Conservation (phyloP, 192 early-diverging fungal species). For the Linnemannia hyalina region DNA sequence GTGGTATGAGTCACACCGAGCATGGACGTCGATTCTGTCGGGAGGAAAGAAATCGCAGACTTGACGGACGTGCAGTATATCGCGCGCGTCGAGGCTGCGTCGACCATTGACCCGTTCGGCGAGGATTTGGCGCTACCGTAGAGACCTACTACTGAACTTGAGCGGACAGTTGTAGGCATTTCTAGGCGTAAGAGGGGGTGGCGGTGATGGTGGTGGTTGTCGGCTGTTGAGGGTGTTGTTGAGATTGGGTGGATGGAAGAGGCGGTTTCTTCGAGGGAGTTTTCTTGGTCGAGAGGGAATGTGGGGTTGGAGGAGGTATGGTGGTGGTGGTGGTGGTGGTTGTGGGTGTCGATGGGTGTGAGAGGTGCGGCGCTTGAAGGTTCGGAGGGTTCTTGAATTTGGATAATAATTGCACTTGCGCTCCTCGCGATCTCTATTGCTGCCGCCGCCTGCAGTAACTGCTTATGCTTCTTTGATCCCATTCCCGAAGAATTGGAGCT, state of each 20-base stretch:
- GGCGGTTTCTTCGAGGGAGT: not conserved
- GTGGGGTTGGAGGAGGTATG: not conserved
- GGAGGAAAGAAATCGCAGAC: slow-evolving; percentile 26
- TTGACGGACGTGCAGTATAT: slow-evolving; percentile 27
- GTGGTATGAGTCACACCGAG: not conserved
- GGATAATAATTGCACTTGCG: not conserved
- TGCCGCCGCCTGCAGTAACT: not conserved
- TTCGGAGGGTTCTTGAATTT: not conserved
- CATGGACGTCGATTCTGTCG: slow-evolving; percentile 6
- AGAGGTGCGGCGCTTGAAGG: not conserved
- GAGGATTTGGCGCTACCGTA: slow-evolving; percentile 38
- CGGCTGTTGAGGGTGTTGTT: not conserved
- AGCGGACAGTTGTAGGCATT: not conserved
- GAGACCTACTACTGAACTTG: slow-evolving; percentile 25
- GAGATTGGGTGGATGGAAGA: not conserved
- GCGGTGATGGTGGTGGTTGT: not conserved
- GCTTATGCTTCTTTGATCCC: not conserved
- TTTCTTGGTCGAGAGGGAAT: not conserved
- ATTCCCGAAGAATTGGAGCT: not conserved
- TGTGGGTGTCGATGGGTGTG: not conserved
- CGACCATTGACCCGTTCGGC: slow-evolving; percentile 24
- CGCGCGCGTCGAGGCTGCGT: slow-evolving; percentile 32
- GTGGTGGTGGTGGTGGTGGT: too few species aligned
- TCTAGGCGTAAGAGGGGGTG: slow-evolving; percentile 11
- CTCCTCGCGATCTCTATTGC: not conserved